Conservation (phyloP, 495 filamentous ascomycete genomes). For the Cercophora scortea region DNA sequence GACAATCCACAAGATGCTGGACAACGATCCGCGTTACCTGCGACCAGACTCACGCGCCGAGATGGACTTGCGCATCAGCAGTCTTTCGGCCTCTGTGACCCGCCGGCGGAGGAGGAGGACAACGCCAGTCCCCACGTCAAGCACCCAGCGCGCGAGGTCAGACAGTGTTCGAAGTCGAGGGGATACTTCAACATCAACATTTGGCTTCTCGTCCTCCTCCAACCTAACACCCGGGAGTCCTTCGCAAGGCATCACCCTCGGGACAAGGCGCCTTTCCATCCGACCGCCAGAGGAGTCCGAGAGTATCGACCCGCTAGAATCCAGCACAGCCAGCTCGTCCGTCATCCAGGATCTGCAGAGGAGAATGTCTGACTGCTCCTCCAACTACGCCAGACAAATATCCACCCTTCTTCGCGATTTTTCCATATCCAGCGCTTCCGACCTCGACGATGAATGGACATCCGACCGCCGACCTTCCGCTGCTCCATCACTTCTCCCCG, state of each 20-base stretch:
- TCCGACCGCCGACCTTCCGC: conserved; percentile 1
- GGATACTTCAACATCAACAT: background rate
- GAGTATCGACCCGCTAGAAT: too few species aligned
- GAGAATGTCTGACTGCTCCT: conserved; percentile 20
- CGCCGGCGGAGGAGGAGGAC: conserved; percentile 8
- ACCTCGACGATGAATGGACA: conserved; percentile 3
- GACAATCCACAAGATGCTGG: conserved; percentile 36
- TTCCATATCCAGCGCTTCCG: conserved; percentile 15
- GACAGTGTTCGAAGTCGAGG: too few species aligned
- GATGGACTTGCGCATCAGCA: conserved; percentile 30
- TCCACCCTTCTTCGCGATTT: conserved; percentile 15
- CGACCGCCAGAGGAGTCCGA: too few species aligned
- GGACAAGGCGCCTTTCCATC: background rate
- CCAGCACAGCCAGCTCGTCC: too few species aligned
- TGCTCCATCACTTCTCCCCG: conserved; percentile 2
- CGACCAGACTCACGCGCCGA: conserved; percentile 36
- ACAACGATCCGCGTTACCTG: conserved; percentile 39
- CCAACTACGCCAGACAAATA: conserved; percentile 18
- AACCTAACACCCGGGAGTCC: background rate
- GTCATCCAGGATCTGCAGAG: conserved; percentile 10
- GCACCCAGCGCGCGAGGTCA: too few species aligned
- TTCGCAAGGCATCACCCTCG: background rate
- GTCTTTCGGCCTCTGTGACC: conserved; percentile 15
- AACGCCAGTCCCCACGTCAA: background rate
- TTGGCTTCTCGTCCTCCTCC: background rate